Conservation (phyloP, 176 grass and related monocot genomes). For the Oryza glaberrima region DNA sequence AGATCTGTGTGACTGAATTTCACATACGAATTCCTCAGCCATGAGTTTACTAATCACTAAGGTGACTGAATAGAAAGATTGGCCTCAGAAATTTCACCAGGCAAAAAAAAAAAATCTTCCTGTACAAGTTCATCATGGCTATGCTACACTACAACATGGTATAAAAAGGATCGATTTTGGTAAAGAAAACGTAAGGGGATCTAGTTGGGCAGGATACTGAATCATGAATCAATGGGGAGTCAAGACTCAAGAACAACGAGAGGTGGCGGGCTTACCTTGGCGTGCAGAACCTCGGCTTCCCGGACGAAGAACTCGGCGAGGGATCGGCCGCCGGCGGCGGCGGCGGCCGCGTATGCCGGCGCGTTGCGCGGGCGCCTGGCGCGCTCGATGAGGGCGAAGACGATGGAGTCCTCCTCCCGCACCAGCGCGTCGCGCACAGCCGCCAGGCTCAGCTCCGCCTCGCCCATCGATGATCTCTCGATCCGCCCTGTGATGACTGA, state of each 20-base stretch:
- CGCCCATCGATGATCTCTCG: conserved; percentile 38
- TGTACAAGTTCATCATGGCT: not conserved
- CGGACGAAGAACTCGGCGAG: conserved; percentile 68
- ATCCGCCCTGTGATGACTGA: too few relatives aligned
- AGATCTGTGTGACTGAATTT: conserved; percentile 5
- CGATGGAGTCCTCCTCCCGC: conserved; percentile 87
- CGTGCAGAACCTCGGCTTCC: conserved; percentile 64
- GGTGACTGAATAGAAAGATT: not conserved
- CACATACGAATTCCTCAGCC: not conserved
- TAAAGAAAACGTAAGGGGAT: not conserved
- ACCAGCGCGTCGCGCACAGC: conserved; percentile 78
- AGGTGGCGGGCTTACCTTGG: conserved; percentile 53
- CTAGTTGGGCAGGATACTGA: not conserved
- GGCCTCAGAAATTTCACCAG: not conserved
- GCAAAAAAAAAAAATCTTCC: not conserved
- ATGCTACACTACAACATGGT: not conserved
- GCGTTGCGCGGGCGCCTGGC: conserved; percentile 71
- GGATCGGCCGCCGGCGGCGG: conserved; percentile 40
- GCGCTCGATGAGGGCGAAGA: conserved; percentile 88
- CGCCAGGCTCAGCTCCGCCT: conserved; percentile 55
- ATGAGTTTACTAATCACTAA: not conserved
- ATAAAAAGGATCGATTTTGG: not conserved
- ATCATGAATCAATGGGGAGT: not conserved
- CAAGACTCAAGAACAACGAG: not conserved
- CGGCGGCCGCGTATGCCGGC: conserved; percentile 53